phyloP scores from a whole-genome alignment of 352 stramenopile species.

The Pythium folliculosum region DNA sequence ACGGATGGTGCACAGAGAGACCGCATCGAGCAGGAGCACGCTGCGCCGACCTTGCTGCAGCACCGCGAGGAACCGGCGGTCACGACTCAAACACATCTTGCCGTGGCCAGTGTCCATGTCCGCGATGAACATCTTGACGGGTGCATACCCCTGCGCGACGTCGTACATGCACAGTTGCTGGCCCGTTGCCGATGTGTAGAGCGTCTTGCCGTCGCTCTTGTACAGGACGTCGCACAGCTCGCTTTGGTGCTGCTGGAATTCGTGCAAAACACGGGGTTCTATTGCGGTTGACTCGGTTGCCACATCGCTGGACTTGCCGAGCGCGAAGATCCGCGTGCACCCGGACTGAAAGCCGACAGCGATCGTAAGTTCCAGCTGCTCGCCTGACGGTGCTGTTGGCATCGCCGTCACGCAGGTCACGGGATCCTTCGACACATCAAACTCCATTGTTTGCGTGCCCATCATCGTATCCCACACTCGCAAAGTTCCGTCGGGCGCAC shows the following conservation, averaged over 20 bases:
- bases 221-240: conserved; percentile 61
- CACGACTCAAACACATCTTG: conserved; percentile 28
- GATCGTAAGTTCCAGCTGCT: conserved; percentile 26
- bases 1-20: conserved; percentile 30
- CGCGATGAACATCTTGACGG: conserved; percentile 69
- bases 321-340: conserved; percentile 83
- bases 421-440: conserved; percentile 66
- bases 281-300: background rate
- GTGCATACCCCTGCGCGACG: conserved; percentile 41
- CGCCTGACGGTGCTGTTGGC: conserved; percentile 10
- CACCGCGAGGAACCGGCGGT: conserved; percentile 28
- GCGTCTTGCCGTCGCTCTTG: conserved; percentile 36
- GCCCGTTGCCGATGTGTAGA: conserved; percentile 55
- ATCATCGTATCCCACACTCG: conserved; percentile 77
- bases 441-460: conserved; percentile 82
- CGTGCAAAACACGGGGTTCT: conserved; percentile 46
- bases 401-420: conserved; percentile 68
- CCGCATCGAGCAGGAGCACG: conserved; percentile 27
- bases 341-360: conserved; percentile 83
- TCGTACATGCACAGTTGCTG: conserved; percentile 78
- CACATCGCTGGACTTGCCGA: conserved; percentile 29
- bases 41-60: conserved; percentile 22
- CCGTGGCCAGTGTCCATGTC: conserved; percentile 27
- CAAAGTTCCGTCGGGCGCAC: conserved; percentile 74
- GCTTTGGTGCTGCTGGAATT: conserved; percentile 87